Evolutionary conservation across 805 yeast genomes (phyloP).

Genomic region (Candida sphagnicola): DNA sequence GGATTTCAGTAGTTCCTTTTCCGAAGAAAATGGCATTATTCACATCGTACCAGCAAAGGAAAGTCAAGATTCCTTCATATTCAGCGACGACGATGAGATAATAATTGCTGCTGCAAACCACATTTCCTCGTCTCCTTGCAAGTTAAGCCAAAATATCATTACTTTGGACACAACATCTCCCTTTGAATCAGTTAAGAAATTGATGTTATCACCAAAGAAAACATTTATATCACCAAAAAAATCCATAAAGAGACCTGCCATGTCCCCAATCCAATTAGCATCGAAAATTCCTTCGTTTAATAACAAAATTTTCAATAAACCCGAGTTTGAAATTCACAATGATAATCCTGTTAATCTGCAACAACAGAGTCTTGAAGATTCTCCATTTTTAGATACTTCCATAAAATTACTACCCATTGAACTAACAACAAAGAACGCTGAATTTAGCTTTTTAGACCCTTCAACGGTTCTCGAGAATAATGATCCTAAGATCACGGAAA

Average conservation of each 20-base stretch:
- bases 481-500: not conserved
- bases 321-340: too few relatives aligned
- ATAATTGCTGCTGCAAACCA: slow-evolving; percentile 2
- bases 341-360: too few relatives aligned
- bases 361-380: too few relatives aligned
- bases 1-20: slow-evolving; percentile 4
- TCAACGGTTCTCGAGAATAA: not conserved
- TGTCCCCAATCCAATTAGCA: not conserved
- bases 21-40: not conserved
- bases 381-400: not conserved
- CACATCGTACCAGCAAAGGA: not conserved
- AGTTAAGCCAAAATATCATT: not conserved
- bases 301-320: not conserved
- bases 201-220: slow-evolving; percentile 3
- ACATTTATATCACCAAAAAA: slow-evolving; percentile 2
- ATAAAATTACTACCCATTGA: not conserved
- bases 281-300: not conserved
- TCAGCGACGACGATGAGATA: slow-evolving; percentile 4
- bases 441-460: not conserved
- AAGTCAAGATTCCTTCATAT: slow-evolving; percentile 5
- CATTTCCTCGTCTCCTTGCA: not conserved
- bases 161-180: not conserved
- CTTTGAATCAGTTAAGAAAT: slow-evolving; percentile 3
- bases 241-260: not conserved
- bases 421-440: not conserved